Base-by-base conservation (phyloP, 805 yeast species). In the Suhomyces faveliae region DNA sequence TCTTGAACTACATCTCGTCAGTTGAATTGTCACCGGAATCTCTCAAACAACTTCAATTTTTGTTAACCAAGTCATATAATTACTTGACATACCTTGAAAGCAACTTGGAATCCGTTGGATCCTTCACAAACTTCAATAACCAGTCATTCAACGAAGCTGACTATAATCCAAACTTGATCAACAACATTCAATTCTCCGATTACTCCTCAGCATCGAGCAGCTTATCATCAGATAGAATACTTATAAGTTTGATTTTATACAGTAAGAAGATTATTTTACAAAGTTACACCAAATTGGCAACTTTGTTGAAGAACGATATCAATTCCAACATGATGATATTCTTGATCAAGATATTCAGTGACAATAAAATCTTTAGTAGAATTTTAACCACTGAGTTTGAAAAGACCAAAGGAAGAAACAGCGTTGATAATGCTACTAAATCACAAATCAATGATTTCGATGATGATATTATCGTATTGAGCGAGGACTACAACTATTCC, bases 401-500 rank as follows among this genome's bases (percentile, higher is more conserved):
- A 3, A 59, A 54, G 27, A 40, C 54, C 3, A 71, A 63, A 45
- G 27, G 54, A 20, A 64, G 62, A 35, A 51, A 25, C 20, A 57
- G 57, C n/a, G 33, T 37, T 7, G 38, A 43, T 22, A 19, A 22
- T 22, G 11, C 27, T 5, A 21, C 11, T 3, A 20, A 11, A 9
- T 12, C 40, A 10, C 53, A 50, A 35, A 47, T 64, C 6, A 51
- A 47, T 5, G 76, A 70, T 50, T 55, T 47, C 20, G 64, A 66
- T 38, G 40, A 47, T 3, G 54, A 51, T 22, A 40, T 51, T 2
- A 47, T 67, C 5, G 42, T 79, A 29, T 66, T 83, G 12, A 73
- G 70, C 33, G 80, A 80, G 23, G 78, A 74, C 40, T 75, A 71
- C 51, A 78, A 75, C 15, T 73, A 71, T 56, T 71, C 74, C 3